A percentile compares a stretch with the other conserved stretches of the same genome.
These are phyloP conservation scores for Epicoccum nigrum DNA, from an alignment of 2,329 filamentous ascomycete genomes.

Conservation along the genomic window DNA sequence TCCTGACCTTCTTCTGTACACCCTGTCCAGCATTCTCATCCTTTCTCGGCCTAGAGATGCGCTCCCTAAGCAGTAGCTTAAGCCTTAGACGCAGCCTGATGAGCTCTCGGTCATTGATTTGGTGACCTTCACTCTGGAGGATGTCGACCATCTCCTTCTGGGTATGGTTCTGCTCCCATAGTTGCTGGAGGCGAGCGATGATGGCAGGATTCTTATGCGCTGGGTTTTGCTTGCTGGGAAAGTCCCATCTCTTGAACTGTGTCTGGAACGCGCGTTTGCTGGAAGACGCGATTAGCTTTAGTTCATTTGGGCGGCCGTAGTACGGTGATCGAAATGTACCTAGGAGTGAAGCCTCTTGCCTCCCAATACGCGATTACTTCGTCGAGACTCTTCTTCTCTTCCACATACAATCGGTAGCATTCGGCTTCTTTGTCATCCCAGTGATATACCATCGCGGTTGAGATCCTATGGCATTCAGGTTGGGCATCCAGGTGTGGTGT, in stretches of 20 bases:
- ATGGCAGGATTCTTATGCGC: slow-evolving; percentile 72
- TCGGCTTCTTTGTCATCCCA: slow-evolving; percentile 71
- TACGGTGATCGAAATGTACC: slow-evolving; percentile 56
- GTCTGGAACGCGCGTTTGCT: slow-evolving; percentile 79
- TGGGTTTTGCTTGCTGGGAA: slow-evolving; percentile 75
- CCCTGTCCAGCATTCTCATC: slow-evolving; percentile 33
- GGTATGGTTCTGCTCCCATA: slow-evolving; percentile 76
- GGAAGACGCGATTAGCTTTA: slow-evolving; percentile 5
- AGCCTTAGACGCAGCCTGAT: slow-evolving; percentile 73
- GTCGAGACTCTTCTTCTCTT: slow-evolving; percentile 73
- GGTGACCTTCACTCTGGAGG: slow-evolving; percentile 73
- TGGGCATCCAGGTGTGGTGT: slow-evolving; percentile 20
- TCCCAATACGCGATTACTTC: slow-evolving; percentile 74
- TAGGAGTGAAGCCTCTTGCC: slow-evolving; percentile 70
- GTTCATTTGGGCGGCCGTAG: slow-evolving; percentile 7
- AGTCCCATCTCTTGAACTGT: slow-evolving; percentile 79
- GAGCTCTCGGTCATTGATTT: slow-evolving; percentile 73
- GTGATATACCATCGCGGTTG: slow-evolving; percentile 56
- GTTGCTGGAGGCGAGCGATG: slow-evolving; percentile 71
- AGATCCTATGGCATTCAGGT: neutral
- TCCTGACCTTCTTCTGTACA: slow-evolving; percentile 19
- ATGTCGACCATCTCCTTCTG: slow-evolving; percentile 76
- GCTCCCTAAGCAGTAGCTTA: slow-evolving; percentile 66
- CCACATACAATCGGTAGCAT: slow-evolving; percentile 76
- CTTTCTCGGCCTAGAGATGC: slow-evolving; percentile 60